Conservation (phyloP, 495 filamentous ascomycete genomes). For the Xylaria sp. region DNA sequence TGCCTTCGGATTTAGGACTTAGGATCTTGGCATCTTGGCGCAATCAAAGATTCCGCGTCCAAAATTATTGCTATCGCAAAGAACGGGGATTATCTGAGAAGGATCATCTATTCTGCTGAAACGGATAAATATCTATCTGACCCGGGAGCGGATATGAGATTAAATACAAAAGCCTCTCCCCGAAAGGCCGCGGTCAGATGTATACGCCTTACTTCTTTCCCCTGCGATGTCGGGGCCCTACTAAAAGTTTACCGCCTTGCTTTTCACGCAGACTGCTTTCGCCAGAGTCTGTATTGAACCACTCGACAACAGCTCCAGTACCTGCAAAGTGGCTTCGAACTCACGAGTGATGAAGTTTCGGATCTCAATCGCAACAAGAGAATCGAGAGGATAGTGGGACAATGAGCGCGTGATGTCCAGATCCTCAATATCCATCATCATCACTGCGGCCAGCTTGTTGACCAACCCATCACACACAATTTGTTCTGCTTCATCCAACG, state of each 20-base stretch:
- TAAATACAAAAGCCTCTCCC: neutral
- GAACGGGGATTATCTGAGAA: no score
- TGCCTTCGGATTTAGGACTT: neutral
- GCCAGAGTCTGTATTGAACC: conserved; percentile 56
- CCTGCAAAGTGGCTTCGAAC: conserved; percentile 61
- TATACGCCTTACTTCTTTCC: neutral
- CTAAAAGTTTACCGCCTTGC: conserved; percentile 51
- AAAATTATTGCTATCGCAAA: neutral
- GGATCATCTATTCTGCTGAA: conserved; percentile 1
- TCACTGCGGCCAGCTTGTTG: conserved; percentile 55
- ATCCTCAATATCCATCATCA: conserved; percentile 61
- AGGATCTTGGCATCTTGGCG: no score
- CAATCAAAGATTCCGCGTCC: neutral
- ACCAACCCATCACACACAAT: conserved; percentile 54
- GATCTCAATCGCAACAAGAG: conserved; percentile 61
- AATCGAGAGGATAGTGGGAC: conserved; percentile 60
- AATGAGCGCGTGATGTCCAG: conserved; percentile 56
- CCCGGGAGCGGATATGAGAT: neutral
- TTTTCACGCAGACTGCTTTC: conserved; percentile 58
- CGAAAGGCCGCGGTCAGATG: no score
- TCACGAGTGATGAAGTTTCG: conserved; percentile 58
- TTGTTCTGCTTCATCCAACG: conserved; percentile 52
- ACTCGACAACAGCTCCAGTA: conserved; percentile 59
- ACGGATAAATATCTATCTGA: neutral
- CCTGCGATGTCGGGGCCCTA: conserved; percentile 10